A percentile compares a stretch with the other conserved stretches of the same genome.
Conservation (phyloP, 257 asterid genomes). For the Solanum pennellii region DNA sequence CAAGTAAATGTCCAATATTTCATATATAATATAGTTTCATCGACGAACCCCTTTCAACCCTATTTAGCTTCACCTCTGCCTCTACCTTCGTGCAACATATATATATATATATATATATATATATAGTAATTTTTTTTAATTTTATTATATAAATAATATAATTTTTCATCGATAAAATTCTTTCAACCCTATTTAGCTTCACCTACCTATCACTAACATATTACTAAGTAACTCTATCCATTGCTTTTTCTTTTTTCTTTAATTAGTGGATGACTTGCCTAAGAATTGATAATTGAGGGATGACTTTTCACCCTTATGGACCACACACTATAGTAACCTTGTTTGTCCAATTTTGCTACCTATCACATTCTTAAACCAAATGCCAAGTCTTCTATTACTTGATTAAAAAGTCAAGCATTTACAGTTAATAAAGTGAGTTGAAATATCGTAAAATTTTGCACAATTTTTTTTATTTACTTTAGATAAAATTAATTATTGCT, state of each 20-base stretch:
- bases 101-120: neutral
- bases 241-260: neutral
- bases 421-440: rapidly evolving
- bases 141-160: no score
- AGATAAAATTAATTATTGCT: neutral
- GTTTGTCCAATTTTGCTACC: neutral
- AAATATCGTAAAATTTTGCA: rapidly evolving
- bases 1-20: neutral
- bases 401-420: neutral
- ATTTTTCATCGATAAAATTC: no score
- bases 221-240: neutral
- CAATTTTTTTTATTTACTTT: rapidly evolving
- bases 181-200: rapidly evolving
- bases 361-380: neutral
- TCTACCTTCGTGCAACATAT: neutral
- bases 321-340: neutral
- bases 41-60: rapidly evolving
- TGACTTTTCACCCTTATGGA: neutral
- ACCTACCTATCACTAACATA: neutral
- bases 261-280: neutral
- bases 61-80: neutral
- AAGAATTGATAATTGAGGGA: neutral
- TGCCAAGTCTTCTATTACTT: neutral
- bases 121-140: neutral
- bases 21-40: neutral